Evolutionary conservation across 2,329 filamentous ascomycete species (phyloP), one percentile per base, ranked within the genome.

Genomic region (Chalaropsis ovoidea): DNA sequence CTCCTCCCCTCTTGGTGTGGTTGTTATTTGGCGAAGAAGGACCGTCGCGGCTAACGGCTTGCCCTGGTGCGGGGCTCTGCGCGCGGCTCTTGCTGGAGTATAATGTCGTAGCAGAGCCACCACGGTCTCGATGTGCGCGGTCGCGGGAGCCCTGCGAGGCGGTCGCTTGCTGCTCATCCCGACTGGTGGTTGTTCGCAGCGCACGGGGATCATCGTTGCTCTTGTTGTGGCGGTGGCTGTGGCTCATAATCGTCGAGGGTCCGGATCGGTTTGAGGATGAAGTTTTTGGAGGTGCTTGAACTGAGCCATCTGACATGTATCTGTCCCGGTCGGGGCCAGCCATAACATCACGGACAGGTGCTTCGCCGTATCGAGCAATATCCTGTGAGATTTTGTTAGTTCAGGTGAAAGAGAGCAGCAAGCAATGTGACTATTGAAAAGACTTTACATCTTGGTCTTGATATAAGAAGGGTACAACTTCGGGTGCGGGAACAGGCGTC

Each of bases 381-480:
- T 92, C 88, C 85, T 88, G 70, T 22, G 13, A 62, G 56, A 62
- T 43, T 41, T 24, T 31, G n/a, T 27, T 19, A 42, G 24, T 52
- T 24, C 3, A 52, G 63, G 8, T 7, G 62, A 47, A 63, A 67
- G 31, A 58, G 15, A 19, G 24, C 17, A 19, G 27, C n/a, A 35
- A 19, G 24, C 15, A n/a, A 8, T 11, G 15, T 31, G 43, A n/a
- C 35, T 39, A n/a, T 43, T 49, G 52, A 47, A 65, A 41, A 39
- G 65, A 69, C 81, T 85, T 79, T 75, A 89, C 87, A 78, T 89
- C 84, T 70, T 82, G 82, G 73, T 94, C 90, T 76, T 97, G 94
- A 73, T 94, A 97, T 68, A 95, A 82, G 81, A 96, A 99, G n/a
- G 94, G 94, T 47, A 95, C 94, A 67, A 99, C 91, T 76, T 97